These are phyloP conservation scores for Gaertneriomyces semiglobifer DNA, from an alignment of 192 early-diverging fungal genomes.

Conservation along the genomic window DNA sequence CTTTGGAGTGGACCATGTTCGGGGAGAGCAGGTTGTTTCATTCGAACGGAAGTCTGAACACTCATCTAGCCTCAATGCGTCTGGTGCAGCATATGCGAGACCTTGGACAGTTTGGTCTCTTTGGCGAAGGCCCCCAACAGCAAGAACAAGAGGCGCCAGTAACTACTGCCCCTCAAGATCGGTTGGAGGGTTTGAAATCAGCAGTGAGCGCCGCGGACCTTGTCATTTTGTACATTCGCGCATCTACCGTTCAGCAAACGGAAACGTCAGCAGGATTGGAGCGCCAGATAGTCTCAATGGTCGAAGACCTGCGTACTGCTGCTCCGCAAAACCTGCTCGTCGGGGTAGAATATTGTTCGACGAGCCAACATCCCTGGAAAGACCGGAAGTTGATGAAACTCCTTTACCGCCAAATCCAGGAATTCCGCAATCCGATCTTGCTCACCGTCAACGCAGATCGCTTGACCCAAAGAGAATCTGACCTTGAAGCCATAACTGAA, in stretches of 20 bases:
- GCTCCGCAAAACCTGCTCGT: background rate
- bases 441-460: slow-evolving; percentile 9
- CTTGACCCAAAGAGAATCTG: background rate
- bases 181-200: no score
- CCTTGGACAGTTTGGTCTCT: no score
- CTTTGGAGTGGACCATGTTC: background rate
- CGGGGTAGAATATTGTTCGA: slow-evolving; percentile 9
- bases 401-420: background rate
- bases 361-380: slow-evolving; percentile 5
- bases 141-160: no score
- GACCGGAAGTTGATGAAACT: background rate
- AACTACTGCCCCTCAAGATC: no score
- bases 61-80: no score
- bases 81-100: no score
- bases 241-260: slow-evolving; percentile 3
- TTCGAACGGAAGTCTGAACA: background rate
- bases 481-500: background rate
- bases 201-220: background rate
- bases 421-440: background rate
- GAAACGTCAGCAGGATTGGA: slow-evolving; percentile 1
- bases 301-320: background rate
- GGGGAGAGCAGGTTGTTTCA: background rate
- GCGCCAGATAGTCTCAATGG: slow-evolving; percentile 4
- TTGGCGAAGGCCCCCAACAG: no score
- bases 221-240: slow-evolving; percentile 7